Base-by-base conservation (phyloP, 208 protist genomes). In the Acanthamoeba polyphaga region DNA sequence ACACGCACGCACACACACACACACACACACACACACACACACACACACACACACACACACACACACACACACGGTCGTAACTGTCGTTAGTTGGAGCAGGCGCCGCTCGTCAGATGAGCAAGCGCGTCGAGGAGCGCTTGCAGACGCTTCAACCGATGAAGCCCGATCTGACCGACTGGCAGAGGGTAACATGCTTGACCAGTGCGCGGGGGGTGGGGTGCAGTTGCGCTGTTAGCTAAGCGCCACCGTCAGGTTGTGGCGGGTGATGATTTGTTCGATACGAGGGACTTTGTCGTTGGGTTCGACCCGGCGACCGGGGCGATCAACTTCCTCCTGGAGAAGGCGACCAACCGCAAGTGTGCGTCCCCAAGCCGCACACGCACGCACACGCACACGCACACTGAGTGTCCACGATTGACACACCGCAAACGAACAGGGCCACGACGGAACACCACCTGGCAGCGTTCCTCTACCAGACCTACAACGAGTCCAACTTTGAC, bases 401-500 rank as follows among this genome's bases (percentile, higher is more conserved):
- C 38, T 8, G 19, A 60, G 32, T n/a, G n/a, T 2, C 32, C 24
- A n/a, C 24, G 13, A 29, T 66, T 17, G 17, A 17, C 22, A 78
- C n/a, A 46, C 22, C 32, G 32, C 15, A 49, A 38, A 22, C 6
- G 15, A 24, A 51, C 34, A 80, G 70, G 70, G 70, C 70, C 0
- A 80, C 70, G 38, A 13, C 27, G 29, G 34, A 49, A 13, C 70
- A 80, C 12, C 29, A 80, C 8, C 32, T 80, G 34, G 70, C 70
- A 1, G 29, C 29, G 29, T 80, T 80, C 22, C 17, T 80, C 24
- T 80, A 80, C 38, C 70, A 80, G 38, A 80, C 70, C 38, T 80
- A 80, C 70, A 80, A 80, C 38, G 70, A 80, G 70, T 80, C 70
- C 32, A 29, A 80, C 70, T 80, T 80, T 12, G 70, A 80, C 70